phyloP scores from a whole-genome alignment of 768 basidiomycete species.

The Asterophora lycoperdoides region DNA sequence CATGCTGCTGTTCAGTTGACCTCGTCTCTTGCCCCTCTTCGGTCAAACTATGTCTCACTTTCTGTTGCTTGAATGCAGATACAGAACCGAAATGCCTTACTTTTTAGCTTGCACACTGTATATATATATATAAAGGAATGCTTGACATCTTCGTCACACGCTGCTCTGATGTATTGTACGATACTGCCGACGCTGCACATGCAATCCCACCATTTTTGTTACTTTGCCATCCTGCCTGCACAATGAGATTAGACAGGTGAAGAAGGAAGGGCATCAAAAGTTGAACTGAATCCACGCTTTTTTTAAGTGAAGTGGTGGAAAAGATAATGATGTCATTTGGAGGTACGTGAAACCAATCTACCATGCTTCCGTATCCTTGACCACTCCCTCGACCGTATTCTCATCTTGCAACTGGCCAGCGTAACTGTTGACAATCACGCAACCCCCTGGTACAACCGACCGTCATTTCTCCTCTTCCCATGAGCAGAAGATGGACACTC shows the following conservation, averaged over 20 bases:
- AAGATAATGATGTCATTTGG: too few species aligned
- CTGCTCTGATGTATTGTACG: slow-evolving; percentile 10
- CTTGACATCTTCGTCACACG: slow-evolving; percentile 6
- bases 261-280: too few species aligned
- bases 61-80: slow-evolving; percentile 6
- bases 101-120: slow-evolving; percentile 9
- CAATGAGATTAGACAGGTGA: too few species aligned
- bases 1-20: not conserved
- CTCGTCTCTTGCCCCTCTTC: slow-evolving; percentile 1
- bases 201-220: too few species aligned
- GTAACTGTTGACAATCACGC: slow-evolving; percentile 43
- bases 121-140: slow-evolving; percentile 14
- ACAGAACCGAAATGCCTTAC: slow-evolving; percentile 9
- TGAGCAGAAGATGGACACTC: slow-evolving; percentile 17
- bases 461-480: slow-evolving; percentile 2
- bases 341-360: too few species aligned
- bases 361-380: slow-evolving; percentile 44
- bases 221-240: too few species aligned
- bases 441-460: slow-evolving; percentile 33
- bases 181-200: not conserved
- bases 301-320: too few species aligned
- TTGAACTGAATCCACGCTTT: too few species aligned
- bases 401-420: slow-evolving; percentile 43
- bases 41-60: slow-evolving; percentile 11
- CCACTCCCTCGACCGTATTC: slow-evolving; percentile 30